Conservation (phyloP, 208 protist genomes). For the Wallacemonas rigidus region DNA sequence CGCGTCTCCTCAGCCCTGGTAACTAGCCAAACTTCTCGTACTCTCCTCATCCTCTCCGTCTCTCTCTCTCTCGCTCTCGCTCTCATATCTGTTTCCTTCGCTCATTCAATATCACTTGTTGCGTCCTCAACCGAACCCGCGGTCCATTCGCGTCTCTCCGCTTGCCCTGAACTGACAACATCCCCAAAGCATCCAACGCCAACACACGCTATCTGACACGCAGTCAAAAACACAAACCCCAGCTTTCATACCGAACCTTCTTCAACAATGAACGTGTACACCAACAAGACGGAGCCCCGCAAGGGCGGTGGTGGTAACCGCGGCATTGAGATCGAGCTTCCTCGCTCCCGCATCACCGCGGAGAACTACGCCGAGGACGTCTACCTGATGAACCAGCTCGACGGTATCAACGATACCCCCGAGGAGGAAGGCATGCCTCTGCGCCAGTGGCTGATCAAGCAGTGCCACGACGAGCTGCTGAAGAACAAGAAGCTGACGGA, state of each 20-base stretch:
- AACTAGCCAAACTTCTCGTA: too few species aligned
- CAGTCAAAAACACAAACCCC: too few species aligned
- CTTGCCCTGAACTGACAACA: too few species aligned
- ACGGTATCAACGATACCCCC: slow-evolving; percentile 70
- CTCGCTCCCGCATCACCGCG: slow-evolving; percentile 42
- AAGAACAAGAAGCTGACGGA: slow-evolving; percentile 60
- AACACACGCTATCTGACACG: too few species aligned
- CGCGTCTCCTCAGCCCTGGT: too few species aligned
- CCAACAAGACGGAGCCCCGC: neutral
- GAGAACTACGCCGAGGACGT: slow-evolving; percentile 53
- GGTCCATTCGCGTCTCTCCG: too few species aligned
- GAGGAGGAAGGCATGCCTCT: slow-evolving; percentile 74
- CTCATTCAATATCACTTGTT: too few species aligned
- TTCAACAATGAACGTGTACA: neutral
- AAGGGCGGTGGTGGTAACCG: slow-evolving; percentile 5
- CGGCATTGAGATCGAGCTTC: slow-evolving; percentile 54
- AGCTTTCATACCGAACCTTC: neutral
- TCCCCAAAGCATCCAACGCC: too few species aligned
- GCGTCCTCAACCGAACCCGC: too few species aligned
- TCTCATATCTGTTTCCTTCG: too few species aligned
- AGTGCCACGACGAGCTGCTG: slow-evolving; percentile 45
- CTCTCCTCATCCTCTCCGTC: too few species aligned
- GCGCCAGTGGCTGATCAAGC: slow-evolving; percentile 69
- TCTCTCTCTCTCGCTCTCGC: too few species aligned
- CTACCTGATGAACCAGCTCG: slow-evolving; percentile 69